Conservation (phyloP, 148 eudicot genomes). For the Tetragonia tetragonoides region DNA sequence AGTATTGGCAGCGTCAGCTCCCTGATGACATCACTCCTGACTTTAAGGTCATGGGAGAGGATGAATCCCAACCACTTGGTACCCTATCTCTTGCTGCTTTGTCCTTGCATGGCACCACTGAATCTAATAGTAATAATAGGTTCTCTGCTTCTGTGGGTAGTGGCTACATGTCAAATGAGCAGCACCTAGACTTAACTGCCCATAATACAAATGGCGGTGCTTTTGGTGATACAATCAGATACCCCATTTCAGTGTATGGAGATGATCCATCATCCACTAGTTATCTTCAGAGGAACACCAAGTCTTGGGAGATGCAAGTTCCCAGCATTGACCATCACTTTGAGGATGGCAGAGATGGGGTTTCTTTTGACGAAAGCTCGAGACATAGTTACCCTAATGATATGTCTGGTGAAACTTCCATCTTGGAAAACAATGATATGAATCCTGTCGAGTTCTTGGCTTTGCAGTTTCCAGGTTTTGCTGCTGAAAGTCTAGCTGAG, state of each 20-base stretch:
- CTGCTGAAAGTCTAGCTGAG: conserved; percentile 87
- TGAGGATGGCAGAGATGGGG: conserved; percentile 41
- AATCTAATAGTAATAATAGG: conserved; percentile 22
- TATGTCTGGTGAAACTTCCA: conserved; percentile 41
- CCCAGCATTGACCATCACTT: conserved; percentile 42
- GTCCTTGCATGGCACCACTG: conserved; percentile 52
- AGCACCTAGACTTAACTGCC: conserved; percentile 40
- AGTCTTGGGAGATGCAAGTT: conserved; percentile 64
- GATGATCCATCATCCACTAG: conserved; percentile 47
- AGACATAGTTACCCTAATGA: conserved; percentile 36
- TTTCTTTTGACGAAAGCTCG: conserved; percentile 34
- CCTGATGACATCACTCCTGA: conserved; percentile 99
- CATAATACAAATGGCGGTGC: conserved; percentile 43
- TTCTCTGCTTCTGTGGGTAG: conserved; percentile 41
- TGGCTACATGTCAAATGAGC: conserved; percentile 47
- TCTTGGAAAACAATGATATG: conserved; percentile 38
- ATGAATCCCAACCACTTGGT: conserved; percentile 44
- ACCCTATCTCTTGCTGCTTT: conserved; percentile 60
- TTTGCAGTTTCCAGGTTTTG: conserved; percentile 90
- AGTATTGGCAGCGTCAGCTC: conserved; percentile 83
- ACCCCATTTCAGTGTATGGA: conserved; percentile 40
- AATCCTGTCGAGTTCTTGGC: conserved; percentile 73
- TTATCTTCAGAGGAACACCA: conserved; percentile 37
- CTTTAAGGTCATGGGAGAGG: conserved; percentile 58
- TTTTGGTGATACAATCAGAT: conserved; percentile 42